Base-by-base conservation (phyloP, 805 yeast species). In the Wickerhamiella bombiphila region DNA sequence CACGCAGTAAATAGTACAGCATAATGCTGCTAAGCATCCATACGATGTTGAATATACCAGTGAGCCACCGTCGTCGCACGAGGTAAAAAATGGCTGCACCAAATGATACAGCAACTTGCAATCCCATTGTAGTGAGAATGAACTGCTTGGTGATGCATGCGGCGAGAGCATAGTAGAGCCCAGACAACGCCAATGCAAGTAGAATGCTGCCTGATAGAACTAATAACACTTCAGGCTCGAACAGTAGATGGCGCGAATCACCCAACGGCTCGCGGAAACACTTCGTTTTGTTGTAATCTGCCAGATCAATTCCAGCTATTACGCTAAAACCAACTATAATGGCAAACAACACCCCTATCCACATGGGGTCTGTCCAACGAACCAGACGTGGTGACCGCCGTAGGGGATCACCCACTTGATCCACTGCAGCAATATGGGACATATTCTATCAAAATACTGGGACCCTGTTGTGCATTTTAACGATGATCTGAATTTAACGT, bases 1-100 rank as follows among this genome's bases (percentile, higher is more conserved):
- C 53, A 45, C 91, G 66, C 63, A 79, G 71, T 5, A 70, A 57
- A 81, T 82, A 80, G 58, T 76, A 82, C 52, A 76, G 69, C 64
- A 69, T 73, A 5, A 80, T 81, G 18, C 76, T 67, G 37, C 78
- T 56, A 2, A 68, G 52, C 0, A 85, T 68, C 55, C 80, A 79
- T 1, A 76, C 66, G 44, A 79, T 59, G 46, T 76, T 78, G 26
- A 77, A 83, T 42, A 80, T 64, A 2, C 83, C 94, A 0, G 93
- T 88, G 3, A 88, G 75, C 64, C 76, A 82, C 57, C 80, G 79
- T 22, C 65, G 62, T 46, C 69, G 65, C 1, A 67, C 74, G 49
- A 85, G 66, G 52, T 79, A 80, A 57, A 72, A 76, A 47, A 85
- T 75, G 4, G 83, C 72, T 4, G 93, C 75, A 14, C 80, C 94